Base-by-base conservation (phyloP, 1,284 basidiomycete genomes). In the Meira miltonrushii region DNA sequence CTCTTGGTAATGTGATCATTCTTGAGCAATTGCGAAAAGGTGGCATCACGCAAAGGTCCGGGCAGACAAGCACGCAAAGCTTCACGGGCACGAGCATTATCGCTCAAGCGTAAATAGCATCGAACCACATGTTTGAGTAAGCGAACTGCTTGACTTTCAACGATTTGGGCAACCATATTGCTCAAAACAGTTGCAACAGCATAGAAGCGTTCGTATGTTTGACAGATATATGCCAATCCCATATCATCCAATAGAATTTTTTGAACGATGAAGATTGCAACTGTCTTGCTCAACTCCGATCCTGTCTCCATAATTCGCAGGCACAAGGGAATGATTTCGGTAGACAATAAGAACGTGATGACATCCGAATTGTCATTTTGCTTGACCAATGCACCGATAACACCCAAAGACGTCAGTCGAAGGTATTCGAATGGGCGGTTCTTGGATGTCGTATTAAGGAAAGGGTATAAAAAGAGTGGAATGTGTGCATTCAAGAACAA, bases 301-400 rank as follows among this genome's bases (percentile, higher is more conserved):
- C 95, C 95, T 0, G 95, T 98, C 81, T 99, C 95, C 95, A 99
- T 99, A 80, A 99, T 99, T 55, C 95, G 88, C 54, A 99, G 85
- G 78, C 95, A 99, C 60, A 99, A 87, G 23, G 95, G 95, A 76
- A 99, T 99, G 79, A 98, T 99, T 82, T 99, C 95, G 54, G 95
- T 99, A 10, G 94, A 97, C 41, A 99, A 85, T 51, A 99, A 84
- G 82, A 99, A 99, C 80, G 97, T 95, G 79, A 99, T 98, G 68
- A 99, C 94, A 61, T 93, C 89, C 72, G 88, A 92, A 81, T 98
- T 98, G 81, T 99, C 95, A 79, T 97, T 97, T 50, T 71, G 72
- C 70, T 99, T 99, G 77, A 99, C 95, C 57, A 99, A 85, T 11
- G 95, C 95, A 47, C 95, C 95, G 67, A 98, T 98, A 58, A 99